Conservation (phyloP, 768 basidiomycete genomes). For the Lentinula sp. region DNA sequence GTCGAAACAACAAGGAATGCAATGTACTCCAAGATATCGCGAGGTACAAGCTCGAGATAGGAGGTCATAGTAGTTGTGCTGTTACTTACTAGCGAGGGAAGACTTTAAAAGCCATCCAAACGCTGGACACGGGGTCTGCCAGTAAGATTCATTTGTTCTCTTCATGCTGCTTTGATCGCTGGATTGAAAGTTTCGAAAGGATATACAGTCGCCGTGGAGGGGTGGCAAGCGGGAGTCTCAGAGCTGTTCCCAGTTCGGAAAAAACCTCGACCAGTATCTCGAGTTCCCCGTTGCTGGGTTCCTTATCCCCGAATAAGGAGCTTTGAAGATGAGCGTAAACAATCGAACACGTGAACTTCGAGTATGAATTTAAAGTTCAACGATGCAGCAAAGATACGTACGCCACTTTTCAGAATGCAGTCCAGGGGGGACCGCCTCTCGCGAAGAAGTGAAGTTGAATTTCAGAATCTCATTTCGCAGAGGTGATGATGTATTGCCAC, state of each 20-base stretch:
- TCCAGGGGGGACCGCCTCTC: background rate
- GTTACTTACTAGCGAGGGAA: background rate
- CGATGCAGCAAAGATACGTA: background rate
- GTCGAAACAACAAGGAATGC: slow-evolving; percentile 33
- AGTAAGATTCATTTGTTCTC: background rate
- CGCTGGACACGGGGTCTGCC: slow-evolving; percentile 8
- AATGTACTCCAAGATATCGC: slow-evolving; percentile 52
- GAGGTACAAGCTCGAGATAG: slow-evolving; percentile 41
- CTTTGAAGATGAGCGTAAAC: background rate
- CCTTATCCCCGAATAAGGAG: slow-evolving; percentile 3
- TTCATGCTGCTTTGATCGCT: background rate
- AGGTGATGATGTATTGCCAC: background rate
- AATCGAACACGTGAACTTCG: background rate
- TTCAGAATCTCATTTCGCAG: background rate
- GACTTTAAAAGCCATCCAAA: slow-evolving; percentile 13
- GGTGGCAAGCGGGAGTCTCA: background rate
- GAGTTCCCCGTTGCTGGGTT: background rate
- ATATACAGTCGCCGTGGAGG: background rate
- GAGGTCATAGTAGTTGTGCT: slow-evolving; percentile 30
- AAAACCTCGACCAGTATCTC: background rate
- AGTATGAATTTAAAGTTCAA: background rate
- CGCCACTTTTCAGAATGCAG: background rate
- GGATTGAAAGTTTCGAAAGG: background rate
- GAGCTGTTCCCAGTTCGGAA: background rate
- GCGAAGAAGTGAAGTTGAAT: background rate